Percentiles rank a stretch among this genome's conserved stretches.
Conservation (phyloP, 345 rosid genomes). For the Lepidium sativum region DNA sequence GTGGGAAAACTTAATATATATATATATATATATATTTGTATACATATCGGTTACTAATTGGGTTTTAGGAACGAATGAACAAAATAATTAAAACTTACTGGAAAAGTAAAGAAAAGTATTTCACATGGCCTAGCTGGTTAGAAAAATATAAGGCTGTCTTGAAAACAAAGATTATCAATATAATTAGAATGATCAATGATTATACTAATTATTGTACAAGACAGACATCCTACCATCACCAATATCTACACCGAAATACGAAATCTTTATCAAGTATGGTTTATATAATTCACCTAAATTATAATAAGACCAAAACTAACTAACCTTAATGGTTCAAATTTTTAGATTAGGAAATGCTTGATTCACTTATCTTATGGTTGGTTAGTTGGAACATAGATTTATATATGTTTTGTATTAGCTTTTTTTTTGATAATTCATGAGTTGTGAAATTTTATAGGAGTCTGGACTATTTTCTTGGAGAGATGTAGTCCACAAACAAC, state of each 20-base stretch:
- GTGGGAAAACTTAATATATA: background rate
- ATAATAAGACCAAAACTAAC: background rate
- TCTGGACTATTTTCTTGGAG: too few relatives aligned
- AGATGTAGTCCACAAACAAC: too few relatives aligned
- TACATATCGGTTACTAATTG: too few relatives aligned
- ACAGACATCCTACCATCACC: conserved; percentile 27
- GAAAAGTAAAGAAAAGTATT: background rate
- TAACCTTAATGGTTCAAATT: background rate
- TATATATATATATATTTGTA: too few relatives aligned
- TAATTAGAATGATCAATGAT: background rate
- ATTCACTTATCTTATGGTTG: background rate
- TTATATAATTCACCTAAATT: conserved; percentile 9
- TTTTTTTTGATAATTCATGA: too few relatives aligned
- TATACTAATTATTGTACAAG: conserved; percentile 1
- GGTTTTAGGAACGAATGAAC: background rate
- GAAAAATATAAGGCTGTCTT: conserved; percentile 8
- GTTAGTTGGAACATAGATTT: background rate
- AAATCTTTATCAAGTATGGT: conserved; percentile 14
- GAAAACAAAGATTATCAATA: background rate
- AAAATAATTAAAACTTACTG: background rate
- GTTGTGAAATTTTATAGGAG: too few relatives aligned
- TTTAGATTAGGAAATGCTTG: background rate
- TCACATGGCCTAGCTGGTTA: conserved; percentile 27
- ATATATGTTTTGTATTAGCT: background rate
- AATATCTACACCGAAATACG: conserved; percentile 2